Conservation (phyloP, 257 asterid genomes). For the Eustoma russellianum region DNA sequence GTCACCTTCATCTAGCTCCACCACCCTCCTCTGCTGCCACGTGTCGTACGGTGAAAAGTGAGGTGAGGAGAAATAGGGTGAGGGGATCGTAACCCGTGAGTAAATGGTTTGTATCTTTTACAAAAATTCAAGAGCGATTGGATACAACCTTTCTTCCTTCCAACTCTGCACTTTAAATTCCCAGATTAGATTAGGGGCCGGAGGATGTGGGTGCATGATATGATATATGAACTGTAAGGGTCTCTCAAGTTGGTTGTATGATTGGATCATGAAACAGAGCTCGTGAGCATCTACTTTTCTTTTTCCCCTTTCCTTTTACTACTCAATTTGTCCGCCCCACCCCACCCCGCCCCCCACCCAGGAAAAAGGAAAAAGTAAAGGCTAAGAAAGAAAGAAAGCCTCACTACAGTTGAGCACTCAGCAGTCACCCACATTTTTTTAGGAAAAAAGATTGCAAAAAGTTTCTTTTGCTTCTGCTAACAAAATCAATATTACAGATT, state of each 20-base stretch:
- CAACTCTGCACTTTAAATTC: too few relatives aligned
- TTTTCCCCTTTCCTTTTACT: constrained; percentile 12
- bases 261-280: constrained; percentile 65
- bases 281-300: constrained; percentile 57
- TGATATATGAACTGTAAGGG: constrained; percentile 39
- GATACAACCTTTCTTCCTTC: too few relatives aligned
- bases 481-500: constrained; percentile 10
- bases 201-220: constrained; percentile 2
- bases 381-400: constrained; percentile 21
- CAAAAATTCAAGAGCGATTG: too few relatives aligned
- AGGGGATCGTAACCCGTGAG: too few relatives aligned
- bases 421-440: constrained; percentile 24
- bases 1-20: too few relatives aligned
- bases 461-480: constrained; percentile 10
- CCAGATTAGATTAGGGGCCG: too few relatives aligned
- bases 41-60: too few relatives aligned
- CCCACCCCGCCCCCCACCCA: too few relatives aligned
- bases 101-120: too few relatives aligned
- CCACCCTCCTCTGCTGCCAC: too few relatives aligned
- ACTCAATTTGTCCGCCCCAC: constrained; percentile 32
- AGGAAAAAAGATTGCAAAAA: constrained; percentile 19
- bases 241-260: constrained; percentile 48
- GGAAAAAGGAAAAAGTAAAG: constrained; percentile 54
- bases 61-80: too few relatives aligned
- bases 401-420: constrained; percentile 5